Base-by-base conservation (phyloP, 106 monocot genomes). In the Dactylorhiza incarnata region DNA sequence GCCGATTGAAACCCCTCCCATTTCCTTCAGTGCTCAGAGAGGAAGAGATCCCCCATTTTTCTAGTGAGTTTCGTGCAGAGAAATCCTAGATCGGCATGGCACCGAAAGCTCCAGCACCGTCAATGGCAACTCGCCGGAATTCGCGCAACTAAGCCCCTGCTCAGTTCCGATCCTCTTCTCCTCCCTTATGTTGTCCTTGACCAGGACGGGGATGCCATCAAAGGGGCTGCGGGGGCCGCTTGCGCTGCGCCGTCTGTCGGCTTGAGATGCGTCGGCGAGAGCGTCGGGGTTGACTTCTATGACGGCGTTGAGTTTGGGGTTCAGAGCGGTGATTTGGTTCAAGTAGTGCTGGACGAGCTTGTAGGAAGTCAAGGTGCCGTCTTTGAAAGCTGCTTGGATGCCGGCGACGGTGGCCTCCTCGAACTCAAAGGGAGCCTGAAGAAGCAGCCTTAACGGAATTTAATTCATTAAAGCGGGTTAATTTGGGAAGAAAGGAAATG, bases 101-200 rank as follows among this genome's bases (percentile, higher is more conserved):
- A n/a, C n/a, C n/a, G n/a, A n/a, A n/a, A n/a, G n/a, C n/a, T n/a
- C n/a, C n/a, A n/a, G n/a, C n/a, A n/a, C n/a, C n/a, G n/a, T n/a
- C n/a, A n/a, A n/a, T n/a, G n/a, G n/a, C n/a, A n/a, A n/a, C n/a
- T n/a, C n/a, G n/a, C n/a, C n/a, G n/a, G n/a, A n/a, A n/a, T n/a
- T n/a, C n/a, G n/a, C n/a, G n/a, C n/a, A n/a, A n/a, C n/a, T n/a
- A n/a, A n/a, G n/a, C n/a, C n/a, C n/a, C n/a, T n/a, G n/a, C n/a
- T n/a, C n/a, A n/a, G n/a, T n/a, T n/a, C n/a, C n/a, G n/a, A n/a
- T n/a, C n/a, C n/a, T n/a, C n/a, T n/a, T n/a, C n/a, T n/a, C n/a
- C n/a, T n/a, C n/a, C n/a, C 65, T 83, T 25, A 91, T 87, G 79
- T 75, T 85, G 78, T 91, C 91, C 77, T 91, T 85, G 43, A 85